Evolutionary conservation across 129 eudicot genomes (phyloP), one percentile per base, ranked within the genome.

Genomic region (Erigeron canadensis): DNA sequence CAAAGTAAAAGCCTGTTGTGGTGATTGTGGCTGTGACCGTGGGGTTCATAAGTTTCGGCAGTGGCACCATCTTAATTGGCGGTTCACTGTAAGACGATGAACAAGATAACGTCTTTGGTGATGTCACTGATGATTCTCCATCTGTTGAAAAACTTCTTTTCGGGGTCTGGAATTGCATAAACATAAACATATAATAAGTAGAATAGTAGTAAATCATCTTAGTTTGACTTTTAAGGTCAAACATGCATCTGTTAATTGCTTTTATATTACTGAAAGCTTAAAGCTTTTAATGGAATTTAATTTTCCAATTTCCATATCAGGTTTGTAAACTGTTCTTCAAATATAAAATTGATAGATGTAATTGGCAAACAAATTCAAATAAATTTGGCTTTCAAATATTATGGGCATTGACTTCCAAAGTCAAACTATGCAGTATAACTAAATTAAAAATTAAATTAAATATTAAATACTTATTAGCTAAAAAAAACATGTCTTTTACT

Each of bases 121-220:
- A 68, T 1, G 84, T 75, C 10, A 81, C 64, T 11, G 83, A 68
- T 22, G 84, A 59, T 73, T 88, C 89, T 64, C 80, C 95, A 66
- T 86, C 87, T 8, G 83, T 62, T 50, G 84, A 83, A 47, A 77
- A 79, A 82, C 86, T 79, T 13, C 76, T 57, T 67, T 86, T 86
- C 17, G 89, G 80, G 73, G 79, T 94, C 97, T 91, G 84, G 43
- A 65, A 43, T 57, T 65, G 77, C 44, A 8, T 28, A 48, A 18
- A 28, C 77, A 61, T 71, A 9, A 34, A 7, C 19, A 57, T 38
- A 50, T 64, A 16, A 46, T 16, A 12, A 8, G 66, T 68, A 72
- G 21, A 28, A n/a, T n/a, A n/a, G n/a, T n/a, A n/a, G n/a, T n/a
- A 7, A 1, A 58, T 48, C 22, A 63, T 51, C 6, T 62, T 48